These are phyloP conservation scores for Termitomyces sp. DNA, from an alignment of 768 basidiomycete species.

Conservation along the genomic window DNA sequence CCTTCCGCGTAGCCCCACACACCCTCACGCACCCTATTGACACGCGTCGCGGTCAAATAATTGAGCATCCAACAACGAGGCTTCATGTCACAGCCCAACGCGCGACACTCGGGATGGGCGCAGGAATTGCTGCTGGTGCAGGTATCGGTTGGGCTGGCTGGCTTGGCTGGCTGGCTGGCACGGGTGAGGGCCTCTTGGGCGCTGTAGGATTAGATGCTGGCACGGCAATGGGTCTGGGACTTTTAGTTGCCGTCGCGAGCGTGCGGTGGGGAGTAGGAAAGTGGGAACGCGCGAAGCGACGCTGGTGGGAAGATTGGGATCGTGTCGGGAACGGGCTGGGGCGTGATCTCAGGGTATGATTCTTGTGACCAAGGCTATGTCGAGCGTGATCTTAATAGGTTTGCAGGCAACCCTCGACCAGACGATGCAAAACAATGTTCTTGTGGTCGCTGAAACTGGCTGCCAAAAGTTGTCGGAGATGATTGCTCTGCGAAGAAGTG, in stretches of 20 bases:
- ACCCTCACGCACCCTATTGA: slow-evolving; percentile 50
- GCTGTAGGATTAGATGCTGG: slow-evolving; percentile 44
- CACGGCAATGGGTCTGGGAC: slow-evolving; percentile 59
- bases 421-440: slow-evolving; percentile 50
- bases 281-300: slow-evolving; percentile 66
- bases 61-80: slow-evolving; percentile 48
- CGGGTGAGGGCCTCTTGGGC: slow-evolving; percentile 35
- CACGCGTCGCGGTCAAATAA: slow-evolving; percentile 49
- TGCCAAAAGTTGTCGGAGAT: slow-evolving; percentile 42
- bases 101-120: slow-evolving; percentile 46
- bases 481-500: slow-evolving; percentile 36
- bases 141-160: slow-evolving; percentile 61
- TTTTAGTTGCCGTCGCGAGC: slow-evolving; percentile 44
- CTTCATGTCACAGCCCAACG: slow-evolving; percentile 67
- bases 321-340: slow-evolving; percentile 60
- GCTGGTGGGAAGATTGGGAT: slow-evolving; percentile 67
- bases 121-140: slow-evolving; percentile 44
- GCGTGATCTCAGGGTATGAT: slow-evolving; percentile 59
- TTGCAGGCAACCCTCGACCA: slow-evolving; percentile 42
- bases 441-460: slow-evolving; percentile 46
- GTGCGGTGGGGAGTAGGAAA: slow-evolving; percentile 60
- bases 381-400: neutral
- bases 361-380: neutral
- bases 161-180: slow-evolving; percentile 43
- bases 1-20: slow-evolving; percentile 38